Conservation (phyloP, 2,329 filamentous ascomycete genomes). For the Sporothrix mexicana region DNA sequence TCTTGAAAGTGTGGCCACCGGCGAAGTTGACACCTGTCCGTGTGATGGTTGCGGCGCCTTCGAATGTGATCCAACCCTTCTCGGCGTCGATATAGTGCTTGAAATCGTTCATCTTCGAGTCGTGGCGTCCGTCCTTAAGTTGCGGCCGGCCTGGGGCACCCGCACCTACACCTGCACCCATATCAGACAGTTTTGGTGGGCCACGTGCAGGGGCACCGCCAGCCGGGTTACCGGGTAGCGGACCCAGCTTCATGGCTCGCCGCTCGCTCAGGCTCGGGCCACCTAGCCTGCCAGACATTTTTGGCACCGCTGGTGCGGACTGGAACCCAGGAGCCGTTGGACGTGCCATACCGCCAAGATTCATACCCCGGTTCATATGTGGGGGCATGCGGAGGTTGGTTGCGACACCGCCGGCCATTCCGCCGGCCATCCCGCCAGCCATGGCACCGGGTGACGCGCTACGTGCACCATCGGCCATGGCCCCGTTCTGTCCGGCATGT, state of each 20-base stretch:
- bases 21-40: conserved; percentile 90
- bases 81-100: conserved; percentile 88
- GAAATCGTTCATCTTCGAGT: conserved; percentile 64
- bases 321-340: conserved; percentile 58
- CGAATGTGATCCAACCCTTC: conserved; percentile 88
- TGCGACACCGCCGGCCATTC: conserved; percentile 50
- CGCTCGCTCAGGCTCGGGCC: conserved; percentile 68
- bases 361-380: conserved; percentile 45
- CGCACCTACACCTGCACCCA: conserved; percentile 40
- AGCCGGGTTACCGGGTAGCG: conserved; percentile 49
- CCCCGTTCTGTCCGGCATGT: conserved; percentile 40
- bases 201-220: conserved; percentile 43
- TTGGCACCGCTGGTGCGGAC: conserved; percentile 59
- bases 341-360: conserved; percentile 41
- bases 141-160: conserved; percentile 38
- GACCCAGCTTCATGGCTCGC: conserved; percentile 65
- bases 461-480: conserved; percentile 42
- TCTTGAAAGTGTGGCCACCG: conserved; percentile 86
- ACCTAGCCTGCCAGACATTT: conserved; percentile 45
- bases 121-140: conserved; percentile 47
- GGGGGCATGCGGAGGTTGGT: conserved; percentile 50
- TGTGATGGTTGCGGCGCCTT: conserved; percentile 88
- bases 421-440: conserved; percentile 46
- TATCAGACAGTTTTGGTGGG: conserved; percentile 54
- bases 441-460: conserved; percentile 28